Conservation (phyloP, 257 asterid species). For the Datura wrightii region DNA sequence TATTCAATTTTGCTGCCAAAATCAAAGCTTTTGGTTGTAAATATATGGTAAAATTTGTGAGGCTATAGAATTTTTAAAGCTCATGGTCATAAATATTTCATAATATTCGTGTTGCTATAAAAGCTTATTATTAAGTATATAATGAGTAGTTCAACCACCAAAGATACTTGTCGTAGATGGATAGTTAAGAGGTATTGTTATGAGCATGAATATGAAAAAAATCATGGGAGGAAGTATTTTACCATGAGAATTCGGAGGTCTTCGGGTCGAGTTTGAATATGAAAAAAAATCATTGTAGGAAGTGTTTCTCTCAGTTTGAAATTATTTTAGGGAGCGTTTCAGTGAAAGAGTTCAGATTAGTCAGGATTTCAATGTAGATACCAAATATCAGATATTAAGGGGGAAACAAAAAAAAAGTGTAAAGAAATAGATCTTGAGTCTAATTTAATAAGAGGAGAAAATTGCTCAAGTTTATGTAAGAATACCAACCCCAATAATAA, state of each 20-base stretch:
- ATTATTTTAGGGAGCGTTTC: too few relatives aligned
- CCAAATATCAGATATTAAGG: fast-evolving
- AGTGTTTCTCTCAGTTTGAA: too few relatives aligned
- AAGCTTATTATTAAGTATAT: fast-evolving
- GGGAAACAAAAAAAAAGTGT: background rate
- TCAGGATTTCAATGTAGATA: background rate
- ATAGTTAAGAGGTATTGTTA: too few relatives aligned
- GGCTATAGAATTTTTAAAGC: background rate
- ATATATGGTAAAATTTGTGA: background rate
- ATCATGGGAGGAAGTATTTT: fast-evolving
- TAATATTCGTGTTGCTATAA: background rate
- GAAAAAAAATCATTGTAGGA: too few relatives aligned
- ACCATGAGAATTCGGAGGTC: too few relatives aligned
- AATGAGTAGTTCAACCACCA: background rate
- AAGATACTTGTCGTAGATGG: fast-evolving
- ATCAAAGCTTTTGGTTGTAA: background rate
- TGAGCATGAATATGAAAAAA: background rate
- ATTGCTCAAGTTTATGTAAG: too few relatives aligned
- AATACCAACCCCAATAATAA: too few relatives aligned
- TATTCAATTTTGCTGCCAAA: background rate
- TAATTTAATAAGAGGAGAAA: too few relatives aligned
- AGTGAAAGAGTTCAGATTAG: background rate
- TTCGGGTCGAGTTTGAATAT: too few relatives aligned
- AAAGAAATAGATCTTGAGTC: too few relatives aligned
- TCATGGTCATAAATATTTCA: background rate